These are phyloP conservation scores for Papiliotrema laurentii DNA, from an alignment of 1,284 basidiomycete genomes.

Conservation along the genomic window DNA sequence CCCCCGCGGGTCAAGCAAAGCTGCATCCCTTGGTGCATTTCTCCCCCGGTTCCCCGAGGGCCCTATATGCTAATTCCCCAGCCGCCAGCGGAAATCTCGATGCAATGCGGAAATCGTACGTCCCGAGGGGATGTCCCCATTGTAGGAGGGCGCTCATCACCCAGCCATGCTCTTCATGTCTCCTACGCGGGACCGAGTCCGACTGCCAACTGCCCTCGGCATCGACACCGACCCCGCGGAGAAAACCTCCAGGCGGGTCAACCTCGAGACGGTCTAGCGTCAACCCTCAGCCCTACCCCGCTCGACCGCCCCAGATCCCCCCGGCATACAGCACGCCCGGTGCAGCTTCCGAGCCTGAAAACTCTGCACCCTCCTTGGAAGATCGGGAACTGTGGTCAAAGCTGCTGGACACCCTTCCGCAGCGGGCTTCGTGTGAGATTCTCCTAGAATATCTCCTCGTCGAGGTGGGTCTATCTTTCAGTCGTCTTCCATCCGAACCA, in stretches of 20 bases:
- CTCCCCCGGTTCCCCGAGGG: too few relatives aligned
- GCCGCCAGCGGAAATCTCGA: conserved; percentile 12
- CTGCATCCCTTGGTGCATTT: conserved; percentile 16
- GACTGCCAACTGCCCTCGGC: conserved; percentile 4
- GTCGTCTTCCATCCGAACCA: not conserved
- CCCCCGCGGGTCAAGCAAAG: conserved; percentile 5
- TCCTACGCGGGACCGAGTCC: conserved; percentile 8
- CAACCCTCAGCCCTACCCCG: not conserved
- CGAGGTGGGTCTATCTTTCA: conserved; percentile 9
- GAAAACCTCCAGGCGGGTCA: too few relatives aligned
- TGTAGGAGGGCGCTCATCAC: not conserved
- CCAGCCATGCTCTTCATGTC: conserved; percentile 18
- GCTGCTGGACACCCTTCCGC: conserved; percentile 8
- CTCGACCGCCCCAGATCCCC: not conserved
- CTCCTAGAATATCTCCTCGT: conserved; percentile 14
- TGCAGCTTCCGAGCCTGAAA: too few relatives aligned
- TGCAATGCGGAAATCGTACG: conserved; percentile 10
- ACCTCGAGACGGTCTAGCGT: too few relatives aligned
- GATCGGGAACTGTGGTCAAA: conserved; percentile 13
- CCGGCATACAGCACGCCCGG: not conserved
- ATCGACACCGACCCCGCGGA: too few relatives aligned
- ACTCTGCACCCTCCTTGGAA: not conserved
- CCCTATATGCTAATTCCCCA: not conserved
- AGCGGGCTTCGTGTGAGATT: conserved; percentile 10
- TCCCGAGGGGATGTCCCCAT: not conserved